phyloP scores from a whole-genome alignment of 495 filamentous ascomycete species.

The Talaromyces liani region DNA sequence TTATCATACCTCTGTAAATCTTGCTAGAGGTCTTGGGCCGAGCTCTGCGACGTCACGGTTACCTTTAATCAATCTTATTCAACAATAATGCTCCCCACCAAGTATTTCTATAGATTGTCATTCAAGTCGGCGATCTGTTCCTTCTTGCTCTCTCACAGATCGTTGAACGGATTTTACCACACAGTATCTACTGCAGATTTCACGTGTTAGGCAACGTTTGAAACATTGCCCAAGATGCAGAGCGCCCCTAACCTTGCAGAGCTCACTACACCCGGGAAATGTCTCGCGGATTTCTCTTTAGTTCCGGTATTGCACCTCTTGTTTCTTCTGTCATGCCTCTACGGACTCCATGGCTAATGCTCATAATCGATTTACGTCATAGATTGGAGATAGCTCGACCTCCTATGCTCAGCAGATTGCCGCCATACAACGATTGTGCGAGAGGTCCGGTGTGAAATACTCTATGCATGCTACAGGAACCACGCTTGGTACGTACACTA shows the following conservation, averaged over 20 bases:
- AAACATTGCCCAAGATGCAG: background rate
- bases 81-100: background rate
- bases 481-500: slow-evolving; percentile 59
- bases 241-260: slow-evolving; percentile 11
- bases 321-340: background rate
- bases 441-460: slow-evolving; percentile 60
- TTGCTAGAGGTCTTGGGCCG: no score
- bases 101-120: background rate
- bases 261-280: slow-evolving; percentile 48
- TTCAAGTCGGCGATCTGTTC: no score
- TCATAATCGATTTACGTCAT: background rate
- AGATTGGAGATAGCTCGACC: slow-evolving; percentile 63
- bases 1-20: no score
- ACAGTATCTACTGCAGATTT: no score
- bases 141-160: no score
- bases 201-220: no score
- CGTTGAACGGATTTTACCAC: no score
- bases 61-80: background rate
- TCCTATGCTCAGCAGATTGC: slow-evolving; percentile 78
- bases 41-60: background rate
- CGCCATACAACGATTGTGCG: slow-evolving; percentile 67
- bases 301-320: slow-evolving; percentile 46
- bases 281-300: slow-evolving; percentile 68
- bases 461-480: slow-evolving; percentile 82
- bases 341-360: background rate